Evolutionary conservation across 805 yeast species (phyloP).

Genomic region (Teunomyces lycoperdinae): DNA sequence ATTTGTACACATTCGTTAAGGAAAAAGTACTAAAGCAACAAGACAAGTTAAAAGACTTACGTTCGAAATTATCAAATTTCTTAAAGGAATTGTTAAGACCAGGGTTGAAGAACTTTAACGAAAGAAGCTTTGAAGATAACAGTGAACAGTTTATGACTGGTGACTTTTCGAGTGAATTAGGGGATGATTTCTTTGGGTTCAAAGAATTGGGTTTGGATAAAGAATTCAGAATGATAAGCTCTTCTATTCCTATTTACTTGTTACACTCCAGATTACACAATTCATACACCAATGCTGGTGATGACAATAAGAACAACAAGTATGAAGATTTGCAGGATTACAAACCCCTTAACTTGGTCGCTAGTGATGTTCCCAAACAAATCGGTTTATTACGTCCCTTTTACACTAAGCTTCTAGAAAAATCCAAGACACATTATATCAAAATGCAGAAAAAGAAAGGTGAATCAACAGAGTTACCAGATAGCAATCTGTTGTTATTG

Average conservation of each 20-base stretch:
- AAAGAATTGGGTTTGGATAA: conserved; percentile 89
- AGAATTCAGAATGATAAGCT: conserved; percentile 80
- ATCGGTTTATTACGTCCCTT: conserved; percentile 60
- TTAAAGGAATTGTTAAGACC: conserved; percentile 84
- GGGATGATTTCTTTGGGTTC: conserved; percentile 98
- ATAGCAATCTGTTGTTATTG: conserved; percentile 29
- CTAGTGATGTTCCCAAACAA: conserved; percentile 49
- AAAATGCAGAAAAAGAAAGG: conserved; percentile 41
- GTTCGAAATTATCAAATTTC: conserved; percentile 62
- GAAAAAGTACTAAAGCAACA: conserved; percentile 72
- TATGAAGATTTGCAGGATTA: conserved; percentile 65
- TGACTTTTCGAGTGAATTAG: conserved; percentile 88
- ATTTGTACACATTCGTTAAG: conserved; percentile 66
- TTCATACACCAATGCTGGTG: conserved; percentile 44
- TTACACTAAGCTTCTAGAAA: conserved; percentile 36
- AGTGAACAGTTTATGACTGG: conserved; percentile 94
- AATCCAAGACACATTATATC: conserved; percentile 42
- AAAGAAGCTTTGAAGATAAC: conserved; percentile 78
- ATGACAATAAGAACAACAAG: conserved; percentile 49
- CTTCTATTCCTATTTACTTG: conserved; percentile 86
- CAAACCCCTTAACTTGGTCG: conserved; percentile 50
- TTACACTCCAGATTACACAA: conserved; percentile 72
- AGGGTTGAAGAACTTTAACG: conserved; percentile 66
- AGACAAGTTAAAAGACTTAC: conserved; percentile 65
- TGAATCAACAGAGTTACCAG: conserved; percentile 41